Evolutionary conservation across 2,329 filamentous ascomycete genomes (phyloP).

Genomic region (Claviceps arundinis): DNA sequence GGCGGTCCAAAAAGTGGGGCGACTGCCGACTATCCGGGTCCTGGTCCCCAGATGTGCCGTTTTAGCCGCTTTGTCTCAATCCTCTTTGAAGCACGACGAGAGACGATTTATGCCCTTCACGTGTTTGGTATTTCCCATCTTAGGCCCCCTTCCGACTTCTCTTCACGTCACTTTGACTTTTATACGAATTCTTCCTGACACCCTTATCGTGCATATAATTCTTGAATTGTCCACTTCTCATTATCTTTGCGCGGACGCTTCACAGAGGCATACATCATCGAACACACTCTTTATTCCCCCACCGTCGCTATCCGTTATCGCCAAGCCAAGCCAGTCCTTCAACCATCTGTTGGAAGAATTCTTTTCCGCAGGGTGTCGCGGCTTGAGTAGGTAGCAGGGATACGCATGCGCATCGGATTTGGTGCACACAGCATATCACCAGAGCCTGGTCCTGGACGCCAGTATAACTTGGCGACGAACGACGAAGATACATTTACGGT

Average conservation of each 20-base stretch:
- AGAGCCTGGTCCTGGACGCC: background rate
- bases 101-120: background rate
- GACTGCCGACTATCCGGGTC: conserved; percentile 6
- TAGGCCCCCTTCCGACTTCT: background rate
- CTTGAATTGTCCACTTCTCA: too few relatives aligned
- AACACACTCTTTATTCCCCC: background rate
- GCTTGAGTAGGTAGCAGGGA: too few relatives aligned
- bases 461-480: background rate
- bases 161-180: background rate
- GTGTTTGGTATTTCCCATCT: background rate
- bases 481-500: background rate
- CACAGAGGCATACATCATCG: background rate
- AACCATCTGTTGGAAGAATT: background rate
- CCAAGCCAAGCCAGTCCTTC: background rate
- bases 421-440: too few relatives aligned
- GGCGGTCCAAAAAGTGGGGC: conserved; percentile 2
- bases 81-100: background rate
- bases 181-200: background rate
- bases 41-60: conserved; percentile 2
- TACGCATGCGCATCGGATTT: too few relatives aligned
- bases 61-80: conserved; percentile 4
- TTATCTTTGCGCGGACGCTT: background rate
- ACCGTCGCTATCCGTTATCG: background rate
- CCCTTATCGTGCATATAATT: too few relatives aligned
- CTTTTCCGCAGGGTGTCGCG: too few relatives aligned